These are phyloP conservation scores for Gastrolobium villosum DNA, from an alignment of 306 rosid species.

Conservation along the genomic window DNA sequence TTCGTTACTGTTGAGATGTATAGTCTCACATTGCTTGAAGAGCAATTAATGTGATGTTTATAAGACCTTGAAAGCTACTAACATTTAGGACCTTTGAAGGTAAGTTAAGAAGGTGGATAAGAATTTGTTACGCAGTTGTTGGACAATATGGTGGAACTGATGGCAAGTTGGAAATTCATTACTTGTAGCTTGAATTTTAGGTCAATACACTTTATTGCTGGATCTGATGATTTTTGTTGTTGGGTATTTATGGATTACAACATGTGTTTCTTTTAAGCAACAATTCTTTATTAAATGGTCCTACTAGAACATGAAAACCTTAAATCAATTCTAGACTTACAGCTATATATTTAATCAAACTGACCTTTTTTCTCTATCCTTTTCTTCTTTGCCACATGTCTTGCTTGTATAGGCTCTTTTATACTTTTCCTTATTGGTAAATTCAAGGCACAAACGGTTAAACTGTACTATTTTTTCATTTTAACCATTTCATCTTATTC, in stretches of 20 bases:
- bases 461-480: not conserved
- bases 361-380: not conserved
- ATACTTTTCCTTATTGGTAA: not conserved
- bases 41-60: too few species aligned
- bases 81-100: conserved; percentile 8
- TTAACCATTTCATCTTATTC: too few species aligned
- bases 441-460: not conserved
- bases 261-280: not conserved
- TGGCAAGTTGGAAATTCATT: not conserved
- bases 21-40: too few species aligned
- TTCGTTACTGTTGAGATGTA: too few species aligned
- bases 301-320: conserved; percentile 35
- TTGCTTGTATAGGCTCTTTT: not conserved
- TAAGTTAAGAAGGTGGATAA: not conserved
- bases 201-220: not conserved
- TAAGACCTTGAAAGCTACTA: not conserved
- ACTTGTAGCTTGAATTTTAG: not conserved
- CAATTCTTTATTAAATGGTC: conserved; percentile 25
- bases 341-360: not conserved
- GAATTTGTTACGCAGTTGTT: not conserved
- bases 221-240: not conserved
- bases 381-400: not conserved
- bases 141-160: not conserved
- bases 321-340: conserved; percentile 1
- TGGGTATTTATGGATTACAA: not conserved